phyloP scores from a whole-genome alignment of 2,329 filamentous ascomycete species.

The Geosmithia putterillii region DNA sequence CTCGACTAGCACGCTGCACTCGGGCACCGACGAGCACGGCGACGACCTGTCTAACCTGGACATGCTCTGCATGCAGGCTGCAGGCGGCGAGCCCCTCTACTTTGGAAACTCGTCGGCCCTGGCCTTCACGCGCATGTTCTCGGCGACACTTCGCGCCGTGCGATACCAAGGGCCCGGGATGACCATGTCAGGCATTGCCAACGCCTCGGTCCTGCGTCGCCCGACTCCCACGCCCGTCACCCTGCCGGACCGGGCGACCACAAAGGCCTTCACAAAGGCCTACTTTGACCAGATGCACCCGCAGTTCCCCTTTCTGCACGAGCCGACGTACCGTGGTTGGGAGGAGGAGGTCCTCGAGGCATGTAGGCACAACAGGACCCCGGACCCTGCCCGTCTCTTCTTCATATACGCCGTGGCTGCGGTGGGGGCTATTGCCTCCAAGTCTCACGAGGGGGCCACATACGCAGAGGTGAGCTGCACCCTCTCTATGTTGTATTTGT shows the following conservation, averaged over 20 bases:
- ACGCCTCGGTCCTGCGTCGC: background rate
- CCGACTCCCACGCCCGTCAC: slow-evolving; percentile 1
- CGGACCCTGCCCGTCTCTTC: slow-evolving; percentile 3
- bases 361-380: background rate
- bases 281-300: slow-evolving; percentile 23
- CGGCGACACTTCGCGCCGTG: background rate
- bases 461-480: background rate
- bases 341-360: slow-evolving; percentile 11
- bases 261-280: slow-evolving; percentile 10
- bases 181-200: background rate
- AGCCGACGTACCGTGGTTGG: slow-evolving; percentile 17
- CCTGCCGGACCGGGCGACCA: background rate
- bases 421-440: background rate
- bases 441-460: background rate
- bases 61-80: background rate
- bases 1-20: no score
- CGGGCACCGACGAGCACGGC: background rate
- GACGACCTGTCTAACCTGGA: background rate
- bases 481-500: no score
- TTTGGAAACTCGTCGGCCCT: slow-evolving; percentile 1
- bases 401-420: slow-evolving; percentile 9
- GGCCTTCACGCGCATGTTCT: slow-evolving; percentile 1
- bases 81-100: slow-evolving; percentile 1
- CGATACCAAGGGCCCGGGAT: background rate
- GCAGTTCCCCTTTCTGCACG: slow-evolving; percentile 23